Evolutionary conservation across 2,329 filamentous ascomycete genomes (phyloP).

Genomic region (Leptodontidium sp.): DNA sequence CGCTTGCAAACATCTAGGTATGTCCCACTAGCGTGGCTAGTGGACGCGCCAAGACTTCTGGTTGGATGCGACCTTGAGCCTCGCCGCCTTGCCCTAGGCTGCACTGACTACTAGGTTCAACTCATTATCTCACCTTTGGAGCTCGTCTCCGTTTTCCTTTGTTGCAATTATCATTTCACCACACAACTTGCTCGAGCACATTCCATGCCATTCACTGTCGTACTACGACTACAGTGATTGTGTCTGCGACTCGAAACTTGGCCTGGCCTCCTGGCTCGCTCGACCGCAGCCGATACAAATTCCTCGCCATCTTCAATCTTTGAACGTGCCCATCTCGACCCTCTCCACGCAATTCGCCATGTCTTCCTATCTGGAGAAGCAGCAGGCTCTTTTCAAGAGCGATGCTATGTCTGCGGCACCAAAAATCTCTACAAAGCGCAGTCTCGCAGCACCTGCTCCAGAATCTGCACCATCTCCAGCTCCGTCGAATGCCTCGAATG

Average conservation of each 20-base stretch:
- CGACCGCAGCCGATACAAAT: background rate
- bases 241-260: background rate
- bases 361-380: conserved; percentile 70
- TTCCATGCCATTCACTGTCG: background rate
- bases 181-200: conserved; percentile 8
- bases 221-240: background rate
- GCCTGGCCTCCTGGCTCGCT: background rate
- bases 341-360: conserved; percentile 48
- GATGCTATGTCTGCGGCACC: conserved; percentile 69
- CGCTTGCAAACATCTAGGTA: conserved; percentile 14
- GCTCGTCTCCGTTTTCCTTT: conserved; percentile 24
- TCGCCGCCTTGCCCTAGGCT: background rate
- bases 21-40: conserved; percentile 1
- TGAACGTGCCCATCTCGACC: background rate
- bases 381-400: conserved; percentile 68
- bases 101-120: background rate
- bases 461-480: conserved; percentile 69
- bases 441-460: conserved; percentile 55
- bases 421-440: conserved; percentile 63
- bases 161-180: conserved; percentile 20
- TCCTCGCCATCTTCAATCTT: background rate
- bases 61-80: background rate
- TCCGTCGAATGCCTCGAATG: conserved; percentile 61
- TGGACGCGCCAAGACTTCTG: conserved; percentile 5
- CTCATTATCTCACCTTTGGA: conserved; percentile 1